Evolutionary conservation across 208 protist genomes (phyloP).

Genomic region (Strigomonas culicis): DNA sequence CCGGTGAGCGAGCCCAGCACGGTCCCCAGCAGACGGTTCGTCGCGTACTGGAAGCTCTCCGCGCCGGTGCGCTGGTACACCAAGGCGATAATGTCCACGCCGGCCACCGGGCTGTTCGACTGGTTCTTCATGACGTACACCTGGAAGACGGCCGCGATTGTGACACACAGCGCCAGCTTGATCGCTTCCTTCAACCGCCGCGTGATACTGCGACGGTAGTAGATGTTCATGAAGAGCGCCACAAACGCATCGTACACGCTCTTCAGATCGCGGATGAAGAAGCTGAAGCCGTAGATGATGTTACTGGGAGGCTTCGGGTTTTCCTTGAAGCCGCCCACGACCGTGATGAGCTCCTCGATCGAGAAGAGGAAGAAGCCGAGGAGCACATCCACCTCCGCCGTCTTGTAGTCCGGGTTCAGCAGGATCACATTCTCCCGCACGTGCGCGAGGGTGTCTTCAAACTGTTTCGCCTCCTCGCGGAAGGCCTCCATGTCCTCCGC

Average conservation of each 20-base stretch:
- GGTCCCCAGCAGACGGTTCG: conserved; percentile 76
- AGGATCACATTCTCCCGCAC: conserved; percentile 77
- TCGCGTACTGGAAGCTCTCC: conserved; percentile 81
- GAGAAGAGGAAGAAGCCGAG: conserved; percentile 85
- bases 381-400: conserved; percentile 74
- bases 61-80: conserved; percentile 74
- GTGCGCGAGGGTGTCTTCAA: conserved; percentile 64
- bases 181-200: conserved; percentile 83
- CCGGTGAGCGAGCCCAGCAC: conserved; percentile 74
- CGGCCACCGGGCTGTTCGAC: conserved; percentile 54
- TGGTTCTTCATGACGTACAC: conserved; percentile 62
- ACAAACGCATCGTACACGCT: conserved; percentile 40
- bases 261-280: conserved; percentile 53
- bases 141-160: conserved; percentile 70
- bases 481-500: conserved; percentile 60
- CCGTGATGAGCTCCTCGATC: conserved; percentile 71
- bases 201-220: conserved; percentile 51
- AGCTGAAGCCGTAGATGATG: conserved; percentile 44
- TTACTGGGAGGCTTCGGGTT: conserved; percentile 33
- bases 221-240: conserved; percentile 34
- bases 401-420: conserved; percentile 78
- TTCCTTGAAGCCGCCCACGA: conserved; percentile 56
- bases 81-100: conserved; percentile 79
- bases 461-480: conserved; percentile 33
- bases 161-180: conserved; percentile 68